Evolutionary conservation across 148 eudicot genomes (phyloP), one percentile per base, ranked within the genome.

Genomic region (Suaeda aralocaspica): DNA sequence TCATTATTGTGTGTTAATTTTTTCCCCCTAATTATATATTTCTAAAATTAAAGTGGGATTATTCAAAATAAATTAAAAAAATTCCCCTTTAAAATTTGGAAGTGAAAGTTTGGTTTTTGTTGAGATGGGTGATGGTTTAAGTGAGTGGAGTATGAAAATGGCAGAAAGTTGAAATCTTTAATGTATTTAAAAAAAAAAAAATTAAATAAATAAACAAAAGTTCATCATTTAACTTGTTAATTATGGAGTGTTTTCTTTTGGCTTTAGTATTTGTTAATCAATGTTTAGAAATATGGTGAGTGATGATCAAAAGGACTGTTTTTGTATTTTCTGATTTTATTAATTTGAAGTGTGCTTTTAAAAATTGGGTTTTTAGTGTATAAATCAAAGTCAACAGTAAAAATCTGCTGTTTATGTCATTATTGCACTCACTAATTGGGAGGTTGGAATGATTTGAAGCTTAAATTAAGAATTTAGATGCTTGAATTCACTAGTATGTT

Each of bases 111-210:
- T 15, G 41, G 41, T n/a, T 11, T 50, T 51, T 67, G 55, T 45
- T 8, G 51, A 46, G 46, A 36, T 21, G 1, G 15, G 2, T 34
- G 57, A 22, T 58, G 5, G 34, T 19, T 26, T 25, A 11, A 33
- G 26, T 26, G 48, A 36, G 28, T n/a, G 19, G 25, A 74, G 77
- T 41, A 22, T 42, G 57, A 30, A 44, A 48, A 46, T 44, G 42
- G 33, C 51, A 21, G 74, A 18, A 66, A 74, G 50, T 29, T 34
- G 13, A 11, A 68, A n/a, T 11, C 29, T 61, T 34, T n/a, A n/a
- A n/a, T 74, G 56, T 11, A 24, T n/a, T 73, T 4, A n/a, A n/a
- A n/a, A n/a, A n/a, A n/a, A n/a, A n/a, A n/a, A n/a, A n/a, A n/a
- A n/a, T n/a, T n/a, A n/a, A n/a, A n/a, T n/a, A n/a, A n/a, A n/a